phyloP scores from a whole-genome alignment of 2,329 filamentous ascomycete genomes.

The Scedosporium dehoogii region DNA sequence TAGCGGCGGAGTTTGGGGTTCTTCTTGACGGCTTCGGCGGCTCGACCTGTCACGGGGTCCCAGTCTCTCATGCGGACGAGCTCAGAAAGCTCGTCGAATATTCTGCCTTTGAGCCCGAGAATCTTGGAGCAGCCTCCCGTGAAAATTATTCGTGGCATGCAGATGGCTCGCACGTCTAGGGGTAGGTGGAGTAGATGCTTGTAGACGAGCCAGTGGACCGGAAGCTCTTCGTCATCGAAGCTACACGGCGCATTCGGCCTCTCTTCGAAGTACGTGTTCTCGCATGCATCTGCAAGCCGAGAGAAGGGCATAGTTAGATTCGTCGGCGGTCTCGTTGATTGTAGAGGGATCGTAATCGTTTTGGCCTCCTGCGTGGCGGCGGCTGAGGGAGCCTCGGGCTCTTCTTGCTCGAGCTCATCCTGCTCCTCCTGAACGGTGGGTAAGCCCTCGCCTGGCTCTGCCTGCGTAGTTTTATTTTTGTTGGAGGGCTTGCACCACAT shows the following conservation, averaged over 20 bases:
- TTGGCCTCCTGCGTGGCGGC: constrained; percentile 13
- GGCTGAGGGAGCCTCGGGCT: constrained; percentile 13
- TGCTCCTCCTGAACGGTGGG: constrained; percentile 49
- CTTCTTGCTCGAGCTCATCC: constrained; percentile 34
- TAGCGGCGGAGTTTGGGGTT: constrained; percentile 32
- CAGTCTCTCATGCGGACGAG: constrained; percentile 64
- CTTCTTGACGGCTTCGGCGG: constrained; percentile 41
- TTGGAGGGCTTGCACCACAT: constrained; percentile 55
- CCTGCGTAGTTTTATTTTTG: background rate
- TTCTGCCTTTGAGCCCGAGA: constrained; percentile 66
- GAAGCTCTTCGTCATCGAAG: constrained; percentile 80
- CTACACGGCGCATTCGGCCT: constrained; percentile 34
- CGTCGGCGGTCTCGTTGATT: constrained; percentile 36
- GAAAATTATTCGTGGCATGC: constrained; percentile 83
- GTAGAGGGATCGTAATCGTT: constrained; percentile 33
- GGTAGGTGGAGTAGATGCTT: constrained; percentile 64
- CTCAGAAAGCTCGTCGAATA: constrained; percentile 63
- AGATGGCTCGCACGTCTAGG: constrained; percentile 70
- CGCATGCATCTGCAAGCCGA: constrained; percentile 62
- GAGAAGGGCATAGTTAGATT: constrained; percentile 59
- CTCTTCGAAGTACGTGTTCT: constrained; percentile 62
- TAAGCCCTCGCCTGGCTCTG: constrained; percentile 24
- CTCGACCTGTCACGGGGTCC: constrained; percentile 65
- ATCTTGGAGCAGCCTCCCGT: constrained; percentile 72
- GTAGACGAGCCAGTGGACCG: constrained; percentile 69